phyloP scores from a whole-genome alignment of 345 rosid genomes.

The Iberis pinnata region DNA sequence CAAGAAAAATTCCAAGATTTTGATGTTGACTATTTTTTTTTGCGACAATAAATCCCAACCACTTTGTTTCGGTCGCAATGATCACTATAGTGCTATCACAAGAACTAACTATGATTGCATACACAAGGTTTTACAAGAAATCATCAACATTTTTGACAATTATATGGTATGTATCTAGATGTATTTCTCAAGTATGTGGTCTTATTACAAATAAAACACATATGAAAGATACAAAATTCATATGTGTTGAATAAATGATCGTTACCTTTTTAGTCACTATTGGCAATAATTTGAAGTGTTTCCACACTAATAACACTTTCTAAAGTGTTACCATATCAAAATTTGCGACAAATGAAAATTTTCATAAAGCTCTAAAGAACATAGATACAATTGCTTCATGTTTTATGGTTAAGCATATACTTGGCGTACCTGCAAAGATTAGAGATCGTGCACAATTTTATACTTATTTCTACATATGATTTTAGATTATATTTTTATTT shows the following conservation, averaged over 20 bases:
- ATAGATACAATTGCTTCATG: not conserved
- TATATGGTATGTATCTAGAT: not conserved
- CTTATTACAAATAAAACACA: not conserved
- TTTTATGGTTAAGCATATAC: not conserved
- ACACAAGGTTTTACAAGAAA: not conserved
- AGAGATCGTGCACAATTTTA: not conserved
- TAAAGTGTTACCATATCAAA: conserved; percentile 3
- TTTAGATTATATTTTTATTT: not conserved
- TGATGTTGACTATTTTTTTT: too few species aligned
- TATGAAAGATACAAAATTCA: not conserved
- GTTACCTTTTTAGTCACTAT: not conserved
- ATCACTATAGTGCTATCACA: too few species aligned
- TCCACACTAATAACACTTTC: not conserved
- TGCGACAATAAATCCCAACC: too few species aligned
- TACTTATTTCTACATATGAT: not conserved
- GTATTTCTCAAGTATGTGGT: not conserved
- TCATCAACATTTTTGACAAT: not conserved
- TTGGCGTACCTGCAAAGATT: not conserved
- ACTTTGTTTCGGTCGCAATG: too few species aligned
- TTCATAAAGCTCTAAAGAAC: not conserved
- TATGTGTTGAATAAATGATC: conserved; percentile 1
- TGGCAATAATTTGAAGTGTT: not conserved
- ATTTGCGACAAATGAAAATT: not conserved
- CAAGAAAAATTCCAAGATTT: too few species aligned
- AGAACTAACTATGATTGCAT: not conserved